Conservation (phyloP, 2,329 filamentous ascomycete genomes). For the Cercospora sojina region DNA sequence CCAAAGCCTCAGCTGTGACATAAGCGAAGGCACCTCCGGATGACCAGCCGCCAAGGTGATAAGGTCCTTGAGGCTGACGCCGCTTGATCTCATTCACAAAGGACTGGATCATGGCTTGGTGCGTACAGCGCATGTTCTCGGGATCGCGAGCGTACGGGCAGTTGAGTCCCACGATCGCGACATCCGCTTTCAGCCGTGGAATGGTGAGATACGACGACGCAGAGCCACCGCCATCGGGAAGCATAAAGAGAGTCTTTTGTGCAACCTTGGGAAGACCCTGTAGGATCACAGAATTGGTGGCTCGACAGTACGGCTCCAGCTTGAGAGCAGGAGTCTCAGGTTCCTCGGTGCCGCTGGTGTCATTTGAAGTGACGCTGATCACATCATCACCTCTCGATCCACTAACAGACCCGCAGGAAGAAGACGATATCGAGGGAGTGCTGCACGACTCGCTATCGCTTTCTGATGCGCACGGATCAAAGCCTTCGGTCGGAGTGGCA, state of each 20-base stretch:
- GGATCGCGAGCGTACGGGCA: constrained; percentile 38
- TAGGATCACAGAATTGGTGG: constrained; percentile 18
- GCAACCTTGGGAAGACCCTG: constrained; percentile 24
- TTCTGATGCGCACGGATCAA: not conserved
- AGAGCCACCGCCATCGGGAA: constrained; percentile 51
- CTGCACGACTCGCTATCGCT: not conserved
- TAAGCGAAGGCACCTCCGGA: constrained; percentile 25
- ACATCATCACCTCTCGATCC: not conserved
- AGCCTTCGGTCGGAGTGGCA: not conserved
- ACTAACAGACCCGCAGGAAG: not conserved
- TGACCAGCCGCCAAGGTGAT: constrained; percentile 40
- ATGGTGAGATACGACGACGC: constrained; percentile 49
- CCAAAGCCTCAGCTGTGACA: not conserved
- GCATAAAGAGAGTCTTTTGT: constrained; percentile 33
- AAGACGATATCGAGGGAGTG: not conserved
- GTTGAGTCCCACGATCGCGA: constrained; percentile 43
- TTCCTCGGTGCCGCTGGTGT: not conserved
- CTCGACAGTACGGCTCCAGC: not conserved
- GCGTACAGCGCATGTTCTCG: constrained; percentile 11
- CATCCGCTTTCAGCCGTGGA: constrained; percentile 29
- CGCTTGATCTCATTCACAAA: constrained; percentile 40
- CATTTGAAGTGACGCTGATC: not conserved
- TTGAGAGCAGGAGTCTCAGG: not conserved
- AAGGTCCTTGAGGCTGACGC: constrained; percentile 34
- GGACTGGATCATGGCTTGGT: constrained; percentile 1